These are phyloP conservation scores for Peronospora belbahrii DNA, from an alignment of 352 stramenopile genomes.

Conservation along the genomic window DNA sequence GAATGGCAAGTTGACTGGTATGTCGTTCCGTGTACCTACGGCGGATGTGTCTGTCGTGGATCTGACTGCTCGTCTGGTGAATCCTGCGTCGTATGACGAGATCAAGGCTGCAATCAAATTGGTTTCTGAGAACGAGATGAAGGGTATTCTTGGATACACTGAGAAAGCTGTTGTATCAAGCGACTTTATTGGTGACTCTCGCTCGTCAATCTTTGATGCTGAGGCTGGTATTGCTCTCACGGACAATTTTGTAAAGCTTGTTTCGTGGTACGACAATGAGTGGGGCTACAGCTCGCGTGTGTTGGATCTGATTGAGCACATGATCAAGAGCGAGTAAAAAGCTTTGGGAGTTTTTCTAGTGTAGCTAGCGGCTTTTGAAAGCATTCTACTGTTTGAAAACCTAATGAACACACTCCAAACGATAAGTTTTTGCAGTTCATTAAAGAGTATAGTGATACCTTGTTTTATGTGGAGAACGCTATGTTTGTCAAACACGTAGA, in stretches of 20 bases:
- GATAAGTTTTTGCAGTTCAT: too few relatives aligned
- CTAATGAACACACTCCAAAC: too few relatives aligned
- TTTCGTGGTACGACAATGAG: conserved; percentile 99
- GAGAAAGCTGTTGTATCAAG: conserved; percentile 95
- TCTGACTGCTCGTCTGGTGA: conserved; percentile 75
- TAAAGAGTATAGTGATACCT: too few relatives aligned
- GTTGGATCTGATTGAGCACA: conserved; percentile 95
- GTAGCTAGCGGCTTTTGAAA: too few relatives aligned
- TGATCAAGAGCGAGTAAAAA: conserved; percentile 89
- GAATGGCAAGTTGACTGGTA: conserved; percentile 90
- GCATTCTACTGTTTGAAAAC: too few relatives aligned
- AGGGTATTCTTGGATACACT: conserved; percentile 97
- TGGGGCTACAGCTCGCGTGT: conserved; percentile 95
- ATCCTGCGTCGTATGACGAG: conserved; percentile 94
- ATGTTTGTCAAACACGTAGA: too few relatives aligned
- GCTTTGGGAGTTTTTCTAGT: too few relatives aligned
- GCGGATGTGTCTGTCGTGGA: conserved; percentile 88
- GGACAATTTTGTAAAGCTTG: conserved; percentile 97
- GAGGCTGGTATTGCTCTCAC: conserved; percentile 96
- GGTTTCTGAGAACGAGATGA: conserved; percentile 90
- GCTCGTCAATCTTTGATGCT: conserved; percentile 97
- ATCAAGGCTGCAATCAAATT: conserved; percentile 95
- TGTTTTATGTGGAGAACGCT: too few relatives aligned
- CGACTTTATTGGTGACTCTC: conserved; percentile 95
- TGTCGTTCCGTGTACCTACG: conserved; percentile 89